Conservation (phyloP, 176 grass and related monocot genomes). For the Avena sativa region DNA sequence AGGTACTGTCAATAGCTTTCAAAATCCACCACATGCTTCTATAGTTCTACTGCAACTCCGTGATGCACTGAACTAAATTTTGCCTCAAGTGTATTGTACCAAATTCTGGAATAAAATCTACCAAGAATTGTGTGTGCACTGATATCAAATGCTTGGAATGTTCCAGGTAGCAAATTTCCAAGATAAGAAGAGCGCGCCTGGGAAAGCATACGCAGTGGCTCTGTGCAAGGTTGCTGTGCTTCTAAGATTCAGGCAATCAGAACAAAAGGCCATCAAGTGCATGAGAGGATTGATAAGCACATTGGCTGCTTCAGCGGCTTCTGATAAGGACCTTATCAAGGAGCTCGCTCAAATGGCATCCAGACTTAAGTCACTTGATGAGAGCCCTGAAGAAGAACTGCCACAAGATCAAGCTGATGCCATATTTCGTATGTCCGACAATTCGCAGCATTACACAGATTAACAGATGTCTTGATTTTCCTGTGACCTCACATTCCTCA, state of each 20-base stretch:
- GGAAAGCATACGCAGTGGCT: conserved; percentile 76
- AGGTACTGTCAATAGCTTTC: conserved; percentile 55
- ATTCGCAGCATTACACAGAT: background rate
- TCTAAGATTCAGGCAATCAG: conserved; percentile 70
- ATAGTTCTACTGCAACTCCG: background rate
- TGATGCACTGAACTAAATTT: background rate
- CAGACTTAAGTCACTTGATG: conserved; percentile 72
- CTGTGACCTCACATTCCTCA: background rate
- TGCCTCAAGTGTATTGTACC: background rate
- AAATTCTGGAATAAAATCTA: background rate
- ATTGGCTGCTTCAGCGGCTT: conserved; percentile 46
- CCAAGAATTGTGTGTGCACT: background rate
- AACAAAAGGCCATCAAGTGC: conserved; percentile 87
- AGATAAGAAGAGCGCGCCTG: conserved; percentile 75
- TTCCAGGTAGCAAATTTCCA: conserved; percentile 69
- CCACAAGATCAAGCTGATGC: conserved; percentile 57
- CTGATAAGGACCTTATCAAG: conserved; percentile 73
- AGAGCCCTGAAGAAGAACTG: conserved; percentile 58
- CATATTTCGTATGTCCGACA: conserved; percentile 56
- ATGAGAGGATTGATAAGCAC: conserved; percentile 72
- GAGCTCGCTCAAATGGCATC: conserved; percentile 74
- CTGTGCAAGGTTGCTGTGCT: conserved; percentile 65
- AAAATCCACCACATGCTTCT: background rate
- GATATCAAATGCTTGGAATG: conserved; percentile 40
- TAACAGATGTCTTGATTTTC: background rate